phyloP scores from a whole-genome alignment of 306 rosid genomes.

The Malus domestica region DNA sequence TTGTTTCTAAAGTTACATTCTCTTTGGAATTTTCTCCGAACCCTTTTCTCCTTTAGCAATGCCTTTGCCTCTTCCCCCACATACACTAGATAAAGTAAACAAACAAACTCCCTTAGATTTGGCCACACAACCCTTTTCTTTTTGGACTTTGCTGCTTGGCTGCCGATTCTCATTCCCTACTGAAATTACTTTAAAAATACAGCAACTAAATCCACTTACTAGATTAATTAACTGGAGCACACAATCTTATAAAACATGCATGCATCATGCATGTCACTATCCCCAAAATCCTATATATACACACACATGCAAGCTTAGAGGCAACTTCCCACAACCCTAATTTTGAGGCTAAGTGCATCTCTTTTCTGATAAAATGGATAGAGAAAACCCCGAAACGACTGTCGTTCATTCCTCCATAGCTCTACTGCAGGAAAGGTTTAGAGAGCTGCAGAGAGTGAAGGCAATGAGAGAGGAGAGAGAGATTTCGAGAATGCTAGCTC shows the following conservation, averaged over 20 bases:
- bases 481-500: constrained; percentile 30
- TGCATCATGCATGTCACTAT: background rate
- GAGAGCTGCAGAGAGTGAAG: constrained; percentile 67
- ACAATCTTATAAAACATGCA: constrained; percentile 15
- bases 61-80: constrained; percentile 13
- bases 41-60: constrained; percentile 41
- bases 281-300: background rate
- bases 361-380: constrained; percentile 31
- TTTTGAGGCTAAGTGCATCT: too few species aligned
- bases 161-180: constrained; percentile 58
- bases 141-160: constrained; percentile 54
- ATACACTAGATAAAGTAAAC: constrained; percentile 7
- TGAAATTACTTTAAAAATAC: constrained; percentile 29
- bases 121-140: constrained; percentile 53
- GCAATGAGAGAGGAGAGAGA: constrained; percentile 80
- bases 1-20: constrained; percentile 52
- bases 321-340: too few species aligned
- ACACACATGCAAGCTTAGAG: too few species aligned
- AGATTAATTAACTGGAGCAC: background rate
- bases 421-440: constrained; percentile 83
- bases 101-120: constrained; percentile 42
- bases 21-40: constrained; percentile 44
- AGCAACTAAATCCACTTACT: constrained; percentile 11
- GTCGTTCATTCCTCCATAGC: constrained; percentile 61
- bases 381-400: constrained; percentile 34